Percentiles rank a stretch among this genome's conserved stretches.
Evolutionary conservation across 805 yeast species (phyloP).

Genomic region (Pichia occidentalis): DNA sequence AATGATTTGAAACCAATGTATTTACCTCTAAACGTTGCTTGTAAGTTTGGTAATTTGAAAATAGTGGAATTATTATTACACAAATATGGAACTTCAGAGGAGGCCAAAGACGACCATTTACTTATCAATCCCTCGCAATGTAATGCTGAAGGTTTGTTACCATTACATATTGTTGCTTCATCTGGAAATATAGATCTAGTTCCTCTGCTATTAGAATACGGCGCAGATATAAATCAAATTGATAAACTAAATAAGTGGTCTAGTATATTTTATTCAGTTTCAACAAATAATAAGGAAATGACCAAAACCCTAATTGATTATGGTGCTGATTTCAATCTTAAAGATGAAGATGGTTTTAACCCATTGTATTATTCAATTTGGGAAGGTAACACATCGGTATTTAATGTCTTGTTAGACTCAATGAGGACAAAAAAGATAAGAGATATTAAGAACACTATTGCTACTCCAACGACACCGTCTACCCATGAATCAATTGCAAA

Average conservation of each 20-base stretch:
- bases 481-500: not conserved
- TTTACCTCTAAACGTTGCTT: slow-evolving; percentile 77
- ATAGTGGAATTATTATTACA: slow-evolving; percentile 60
- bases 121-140: slow-evolving; percentile 43
- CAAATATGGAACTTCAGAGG: slow-evolving; percentile 23
- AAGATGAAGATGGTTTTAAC: slow-evolving; percentile 73
- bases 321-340: slow-evolving; percentile 62
- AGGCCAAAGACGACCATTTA: slow-evolving; percentile 23
- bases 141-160: slow-evolving; percentile 84
- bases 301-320: slow-evolving; percentile 62
- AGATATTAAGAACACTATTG: not conserved
- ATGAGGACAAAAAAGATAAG: slow-evolving; percentile 11
- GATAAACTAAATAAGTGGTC: slow-evolving; percentile 93
- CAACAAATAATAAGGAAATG: slow-evolving; percentile 70
- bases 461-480: not conserved
- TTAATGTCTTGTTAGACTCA: slow-evolving; percentile 53
- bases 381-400: slow-evolving; percentile 85
- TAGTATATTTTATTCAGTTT: slow-evolving; percentile 84
- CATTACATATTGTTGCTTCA: slow-evolving; percentile 83
- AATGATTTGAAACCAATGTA: slow-evolving; percentile 55
- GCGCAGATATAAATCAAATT: slow-evolving; percentile 67
- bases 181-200: slow-evolving; percentile 71
- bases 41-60: slow-evolving; percentile 71
- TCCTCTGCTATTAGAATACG: slow-evolving; percentile 59
- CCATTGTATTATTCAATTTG: slow-evolving; percentile 88